Percentiles rank a stretch among this genome's conserved stretches.
Conservation (phyloP, 164 flowering plant genomes). For the Piper longum region DNA sequence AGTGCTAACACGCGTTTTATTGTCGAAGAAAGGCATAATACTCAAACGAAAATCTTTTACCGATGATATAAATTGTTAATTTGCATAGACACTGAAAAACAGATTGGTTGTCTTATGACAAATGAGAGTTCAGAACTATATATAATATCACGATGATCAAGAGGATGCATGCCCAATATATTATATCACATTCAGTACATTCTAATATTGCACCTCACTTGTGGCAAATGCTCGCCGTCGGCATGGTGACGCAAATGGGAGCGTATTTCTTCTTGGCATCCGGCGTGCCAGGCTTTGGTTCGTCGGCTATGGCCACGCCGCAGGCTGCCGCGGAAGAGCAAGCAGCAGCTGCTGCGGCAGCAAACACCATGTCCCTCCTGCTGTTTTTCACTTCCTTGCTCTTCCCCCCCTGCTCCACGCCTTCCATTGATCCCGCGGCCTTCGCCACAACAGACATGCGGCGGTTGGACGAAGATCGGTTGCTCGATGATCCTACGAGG, state of each 20-base stretch:
- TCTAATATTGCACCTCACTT: conserved; percentile 16
- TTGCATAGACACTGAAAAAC: too few species aligned
- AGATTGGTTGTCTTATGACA: too few species aligned
- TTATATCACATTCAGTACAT: background rate
- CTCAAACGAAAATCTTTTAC: too few species aligned
- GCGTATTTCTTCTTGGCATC: conserved; percentile 71
- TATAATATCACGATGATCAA: too few species aligned
- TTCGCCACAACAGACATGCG: conserved; percentile 24
- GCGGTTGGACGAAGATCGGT: conserved; percentile 14
- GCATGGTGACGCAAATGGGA: conserved; percentile 77
- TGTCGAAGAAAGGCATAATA: too few species aligned
- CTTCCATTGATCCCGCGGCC: conserved; percentile 20
- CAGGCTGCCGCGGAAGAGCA: conserved; percentile 23
- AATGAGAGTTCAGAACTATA: background rate
- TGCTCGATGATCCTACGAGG: conserved; percentile 7
- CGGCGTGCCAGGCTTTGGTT: conserved; percentile 40
- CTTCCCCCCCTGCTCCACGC: conserved; percentile 5
- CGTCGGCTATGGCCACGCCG: conserved; percentile 26
- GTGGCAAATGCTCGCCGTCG: conserved; percentile 72
- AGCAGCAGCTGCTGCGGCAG: conserved; percentile 49
- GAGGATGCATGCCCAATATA: background rate
- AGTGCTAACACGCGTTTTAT: too few species aligned
- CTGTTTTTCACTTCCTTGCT: conserved; percentile 25
- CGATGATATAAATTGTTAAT: too few species aligned
- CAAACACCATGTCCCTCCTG: conserved; percentile 65